Base-by-base conservation (phyloP, 306 rosid genomes). In the Glycine soja region DNA sequence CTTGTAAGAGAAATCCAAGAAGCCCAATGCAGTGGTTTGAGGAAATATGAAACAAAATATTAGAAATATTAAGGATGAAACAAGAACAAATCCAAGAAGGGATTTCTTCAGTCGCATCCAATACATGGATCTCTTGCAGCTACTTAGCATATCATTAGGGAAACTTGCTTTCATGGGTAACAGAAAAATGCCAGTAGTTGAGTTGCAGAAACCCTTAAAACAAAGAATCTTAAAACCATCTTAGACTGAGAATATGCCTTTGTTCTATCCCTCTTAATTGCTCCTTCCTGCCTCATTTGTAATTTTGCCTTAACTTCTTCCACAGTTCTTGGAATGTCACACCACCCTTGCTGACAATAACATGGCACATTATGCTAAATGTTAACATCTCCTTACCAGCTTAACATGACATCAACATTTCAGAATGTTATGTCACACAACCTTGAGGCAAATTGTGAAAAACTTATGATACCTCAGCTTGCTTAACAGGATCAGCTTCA, bases 151-250 rank as follows among this genome's bases (percentile, higher is more conserved):
- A 70, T 85, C 85, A 65, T 81, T 75, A 11, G 99, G 91, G 18
- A 89, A 87, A 83, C 88, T 90, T 11, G 93, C 96, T 86, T 91
- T 89, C 91, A 95, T 82, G 69, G 97, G 99, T 81, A 91, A 82
- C 78, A 91, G 88, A 75, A 90, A 80, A 84, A 90, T 89, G 79
- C 98, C 99, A 75, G 89, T 88, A n/a, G n/a, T n/a, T n/a, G n/a
- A n/a, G n/a, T n/a, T n/a, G n/a, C n/a, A n/a, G n/a, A n/a, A n/a
- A n/a, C n/a, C n/a, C n/a, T n/a, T n/a, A n/a, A n/a, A n/a, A n/a
- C n/a, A n/a, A n/a, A n/a, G n/a, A n/a, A n/a, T n/a, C n/a, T n/a
- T n/a, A n/a, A n/a, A n/a, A 95, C 97, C 95, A 87, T 89, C 57
- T 88, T 88, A 77, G 87, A 87, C 50, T 40, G 32, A 46, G 93